These are phyloP conservation scores for Pseudopithomyces maydicus DNA, from an alignment of 2,329 filamentous ascomycete species.

Conservation along the genomic window DNA sequence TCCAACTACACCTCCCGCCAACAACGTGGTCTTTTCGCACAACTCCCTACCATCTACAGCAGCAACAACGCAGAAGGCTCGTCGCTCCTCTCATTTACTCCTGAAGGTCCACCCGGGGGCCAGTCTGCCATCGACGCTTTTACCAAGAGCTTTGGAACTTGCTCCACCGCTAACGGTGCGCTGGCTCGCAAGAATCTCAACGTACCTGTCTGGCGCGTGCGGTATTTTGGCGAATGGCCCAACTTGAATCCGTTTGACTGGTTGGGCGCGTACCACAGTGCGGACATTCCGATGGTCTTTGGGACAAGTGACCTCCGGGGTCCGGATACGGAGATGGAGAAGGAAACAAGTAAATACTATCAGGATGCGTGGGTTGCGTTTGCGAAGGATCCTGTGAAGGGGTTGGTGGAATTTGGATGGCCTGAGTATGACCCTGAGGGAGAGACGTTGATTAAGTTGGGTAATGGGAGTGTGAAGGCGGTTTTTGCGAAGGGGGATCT, in stretches of 20 bases:
- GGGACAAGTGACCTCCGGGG: slow-evolving; percentile 25
- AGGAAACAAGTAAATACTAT: slow-evolving; percentile 34
- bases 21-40: slow-evolving; percentile 21
- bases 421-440: slow-evolving; percentile 19
- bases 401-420: slow-evolving; percentile 17
- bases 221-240: slow-evolving; percentile 24
- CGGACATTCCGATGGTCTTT: slow-evolving; percentile 31
- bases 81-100: slow-evolving; percentile 15
- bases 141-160: slow-evolving; percentile 20
- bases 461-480: slow-evolving; percentile 28
- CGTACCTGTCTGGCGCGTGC: slow-evolving; percentile 23
- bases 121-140: slow-evolving; percentile 26
- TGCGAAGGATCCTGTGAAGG: slow-evolving; percentile 31
- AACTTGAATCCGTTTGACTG: slow-evolving; percentile 25
- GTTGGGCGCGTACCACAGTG: slow-evolving; percentile 30
- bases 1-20: slow-evolving; percentile 29
- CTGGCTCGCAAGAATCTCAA: slow-evolving; percentile 19
- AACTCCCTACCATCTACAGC: slow-evolving; percentile 19
- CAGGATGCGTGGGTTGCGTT: slow-evolving; percentile 39
- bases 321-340: slow-evolving; percentile 26
- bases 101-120: slow-evolving; percentile 15
- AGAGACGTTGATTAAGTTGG: slow-evolving; percentile 24
- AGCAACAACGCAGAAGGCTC: slow-evolving; percentile 23
- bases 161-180: slow-evolving; percentile 19
- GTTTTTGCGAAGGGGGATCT: slow-evolving; percentile 36